Conservation (phyloP, 225 moss, liverwort and hornwort genomes). For the Climacium dendroides region DNA sequence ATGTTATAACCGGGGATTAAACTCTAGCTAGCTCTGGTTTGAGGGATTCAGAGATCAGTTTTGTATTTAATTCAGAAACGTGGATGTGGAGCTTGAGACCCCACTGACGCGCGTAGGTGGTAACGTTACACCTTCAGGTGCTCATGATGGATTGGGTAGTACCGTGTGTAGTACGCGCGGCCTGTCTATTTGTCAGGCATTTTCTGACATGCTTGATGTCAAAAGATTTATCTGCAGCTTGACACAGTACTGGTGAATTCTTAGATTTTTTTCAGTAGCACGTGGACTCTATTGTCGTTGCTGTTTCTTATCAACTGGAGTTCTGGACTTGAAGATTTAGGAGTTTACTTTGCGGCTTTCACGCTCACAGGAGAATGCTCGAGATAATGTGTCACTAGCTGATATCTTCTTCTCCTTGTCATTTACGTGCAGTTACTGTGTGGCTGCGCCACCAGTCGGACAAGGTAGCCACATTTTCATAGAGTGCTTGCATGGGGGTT, state of each 20-base stretch:
- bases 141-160: background rate
- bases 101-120: background rate
- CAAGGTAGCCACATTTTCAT: background rate
- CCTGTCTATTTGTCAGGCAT: background rate
- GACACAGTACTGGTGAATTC: background rate
- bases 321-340: background rate
- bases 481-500: background rate
- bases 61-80: background rate
- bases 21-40: background rate
- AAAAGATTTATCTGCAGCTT: background rate
- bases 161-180: background rate
- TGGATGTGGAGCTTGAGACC: background rate
- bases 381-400: background rate
- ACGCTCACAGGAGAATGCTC: background rate
- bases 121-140: background rate
- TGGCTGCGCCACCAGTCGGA: background rate
- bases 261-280: background rate
- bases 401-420: background rate
- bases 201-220: background rate
- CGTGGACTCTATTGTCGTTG: background rate
- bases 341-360: background rate
- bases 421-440: background rate
- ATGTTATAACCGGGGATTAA: background rate
- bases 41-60: background rate
- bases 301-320: background rate